Conservation (phyloP, 1,139 yeast species). For the Geotrichum aggregatum region DNA sequence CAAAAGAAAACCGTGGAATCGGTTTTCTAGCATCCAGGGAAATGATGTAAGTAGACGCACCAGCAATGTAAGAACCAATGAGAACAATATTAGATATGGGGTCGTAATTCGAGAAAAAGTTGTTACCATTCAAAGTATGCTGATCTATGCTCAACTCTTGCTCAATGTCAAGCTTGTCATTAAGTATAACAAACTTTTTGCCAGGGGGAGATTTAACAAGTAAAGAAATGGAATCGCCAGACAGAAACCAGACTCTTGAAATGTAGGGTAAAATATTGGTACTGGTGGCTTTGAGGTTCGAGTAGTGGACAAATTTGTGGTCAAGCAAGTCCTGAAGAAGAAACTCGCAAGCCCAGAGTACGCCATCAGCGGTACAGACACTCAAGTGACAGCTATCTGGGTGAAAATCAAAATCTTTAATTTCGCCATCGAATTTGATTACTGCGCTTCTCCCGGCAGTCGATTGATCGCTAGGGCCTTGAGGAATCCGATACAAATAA, state of each 20-base stretch:
- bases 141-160: constrained; percentile 1
- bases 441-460: constrained; percentile 7
- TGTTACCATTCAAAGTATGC: not conserved
- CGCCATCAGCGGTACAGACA: not conserved
- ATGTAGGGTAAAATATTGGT: not conserved
- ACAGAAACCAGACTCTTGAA: constrained; percentile 12
- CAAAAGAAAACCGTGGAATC: not conserved
- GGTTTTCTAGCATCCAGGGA: not conserved
- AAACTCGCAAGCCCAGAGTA: not conserved
- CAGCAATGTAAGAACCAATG: constrained; percentile 9
- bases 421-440: constrained; percentile 9
- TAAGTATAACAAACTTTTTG: not conserved
- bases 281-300: not conserved
- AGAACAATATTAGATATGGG: constrained; percentile 7
- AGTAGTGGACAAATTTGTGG: constrained; percentile 3
- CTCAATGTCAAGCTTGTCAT: not conserved
- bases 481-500: constrained; percentile 7
- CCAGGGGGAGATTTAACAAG: not conserved
- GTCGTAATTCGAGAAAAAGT: constrained; percentile 8
- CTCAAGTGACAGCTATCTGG: constrained; percentile 4
- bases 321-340: constrained; percentile 7
- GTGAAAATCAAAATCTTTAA: constrained; percentile 12
- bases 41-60: constrained; percentile 6
- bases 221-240: not conserved
- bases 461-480: constrained; percentile 2